phyloP scores from a whole-genome alignment of 1,284 basidiomycete species.

The Hemileia vastatrix region DNA sequence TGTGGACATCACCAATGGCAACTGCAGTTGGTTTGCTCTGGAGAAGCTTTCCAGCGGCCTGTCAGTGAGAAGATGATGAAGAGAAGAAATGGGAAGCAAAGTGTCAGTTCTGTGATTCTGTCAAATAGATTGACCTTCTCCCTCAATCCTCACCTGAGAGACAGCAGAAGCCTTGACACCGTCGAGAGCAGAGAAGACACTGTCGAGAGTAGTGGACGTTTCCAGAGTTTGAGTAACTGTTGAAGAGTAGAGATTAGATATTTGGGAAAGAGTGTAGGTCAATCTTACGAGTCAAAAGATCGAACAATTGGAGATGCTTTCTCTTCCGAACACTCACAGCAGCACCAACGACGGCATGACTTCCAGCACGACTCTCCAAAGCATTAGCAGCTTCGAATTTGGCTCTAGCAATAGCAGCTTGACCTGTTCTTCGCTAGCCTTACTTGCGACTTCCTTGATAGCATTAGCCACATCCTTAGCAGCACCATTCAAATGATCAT shows the following conservation, averaged over 20 bases:
- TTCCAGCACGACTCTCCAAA: conserved; percentile 61
- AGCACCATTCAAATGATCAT: conserved; percentile 53
- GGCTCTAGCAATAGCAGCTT: conserved; percentile 71
- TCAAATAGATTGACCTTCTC: neutral
- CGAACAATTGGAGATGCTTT: conserved; percentile 13
- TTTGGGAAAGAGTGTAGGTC: neutral
- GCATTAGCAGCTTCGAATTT: conserved; percentile 67
- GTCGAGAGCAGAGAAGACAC: conserved; percentile 32
- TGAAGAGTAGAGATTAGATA: neutral
- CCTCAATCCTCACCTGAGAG: conserved; percentile 21
- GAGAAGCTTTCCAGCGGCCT: conserved; percentile 49
- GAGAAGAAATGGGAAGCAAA: neutral
- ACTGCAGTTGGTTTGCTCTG: conserved; percentile 73
- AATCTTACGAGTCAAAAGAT: neutral
- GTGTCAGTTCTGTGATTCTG: neutral
- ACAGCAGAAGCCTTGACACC: conserved; percentile 32
- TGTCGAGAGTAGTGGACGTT: conserved; percentile 29
- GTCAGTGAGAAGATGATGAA: neutral
- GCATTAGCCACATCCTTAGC: conserved; percentile 58
- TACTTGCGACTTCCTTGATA: conserved; percentile 51
- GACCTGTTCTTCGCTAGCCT: conserved; percentile 46
- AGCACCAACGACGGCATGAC: conserved; percentile 55
- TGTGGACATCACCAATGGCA: conserved; percentile 63
- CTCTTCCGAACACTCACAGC: conserved; percentile 50
- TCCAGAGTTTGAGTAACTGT: conserved; percentile 31